Evolutionary conservation across 345 rosid genomes (phyloP), one percentile per base, ranked within the genome.

Genomic region (Hibiscus mutabilis): DNA sequence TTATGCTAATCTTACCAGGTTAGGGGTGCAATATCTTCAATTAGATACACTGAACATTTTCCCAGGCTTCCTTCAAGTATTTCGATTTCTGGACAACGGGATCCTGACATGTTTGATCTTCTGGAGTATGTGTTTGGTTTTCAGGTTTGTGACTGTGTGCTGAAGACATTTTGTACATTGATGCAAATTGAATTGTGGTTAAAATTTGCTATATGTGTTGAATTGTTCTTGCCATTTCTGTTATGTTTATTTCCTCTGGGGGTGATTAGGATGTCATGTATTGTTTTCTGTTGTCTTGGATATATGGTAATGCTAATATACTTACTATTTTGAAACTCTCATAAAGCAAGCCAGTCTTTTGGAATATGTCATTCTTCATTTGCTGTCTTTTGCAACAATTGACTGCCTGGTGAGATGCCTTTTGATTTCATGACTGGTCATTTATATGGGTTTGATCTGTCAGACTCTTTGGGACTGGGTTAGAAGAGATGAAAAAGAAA

Each of bases 31-130:
- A 80, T 86, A 73, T 87, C 86, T 71, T 91, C 97, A 25, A 90
- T 95, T 49, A 87, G 82, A 84, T 95, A 92, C 72, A 60, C 89
- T 5, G 98, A 89, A 73, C 81, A 92, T 72, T 86, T 89, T 65
- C 99, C 98, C 33, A 86, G 75, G 69, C 94, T 90, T 79, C 99
- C 98, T 76, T 76, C 82, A 57, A 78, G 77, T 75, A 83, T 86
- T 73, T 85, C 82, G 77, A 79, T 92, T 69, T 81, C 89, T 16
- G 92, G 96, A 77, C 92, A 90, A 75, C 91, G 97, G 57, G 82
- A 82, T 49, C 83, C 92, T 58, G 99, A 95, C 80, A 80, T 95
- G 85, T 95, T 95, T 85, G 99, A 95, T 83, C 90, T 90, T 66
- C 71, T 95, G 79, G 93, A 89, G 71, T 92, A 78, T 83, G 91